Evolutionary conservation across 768 basidiomycete genomes (phyloP), one percentile per base, ranked within the genome.

Genomic region (Coprinopsis sp.): DNA sequence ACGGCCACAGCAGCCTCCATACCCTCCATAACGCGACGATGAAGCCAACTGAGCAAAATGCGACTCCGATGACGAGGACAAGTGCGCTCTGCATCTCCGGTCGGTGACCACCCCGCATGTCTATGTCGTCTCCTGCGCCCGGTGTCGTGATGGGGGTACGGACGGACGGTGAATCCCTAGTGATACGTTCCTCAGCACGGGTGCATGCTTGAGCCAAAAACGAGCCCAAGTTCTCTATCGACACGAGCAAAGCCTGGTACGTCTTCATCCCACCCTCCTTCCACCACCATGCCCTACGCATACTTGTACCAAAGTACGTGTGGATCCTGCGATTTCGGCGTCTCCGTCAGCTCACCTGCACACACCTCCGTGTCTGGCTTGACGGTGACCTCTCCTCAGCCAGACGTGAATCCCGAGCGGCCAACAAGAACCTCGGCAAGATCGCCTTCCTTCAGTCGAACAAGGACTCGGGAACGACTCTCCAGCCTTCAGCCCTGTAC

Each of bases 81-180:
- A 21, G 98, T 95, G n/a, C 63, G 83, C 90, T 0, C 73, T 98
- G 0, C 94, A 99, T 62, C 68, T 99, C 11, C 86, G 96, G 64
- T 96, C 94, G 91, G n/a, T 98, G 19, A 94, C 94, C 0, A 72
- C 78, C 6, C 85, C 91, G 1, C 95, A 95, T 67, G 98, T 97
- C 65, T 89, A 84, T 57, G 95, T 90, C 14, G 77, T 97, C 24
- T 98, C 97, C 67, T 95, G 92, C 1, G 93, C 92, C 0, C 85
- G 91, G 96, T 0, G 77, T 91, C 50, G 85, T 91, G 23, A 95
- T 99, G 89, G 95, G 89, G 14, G 92, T 98, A 2, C 96, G 96
- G 4, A 87, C 82, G 0, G 76, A 96, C 28, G 93, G 95, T 2
- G 66, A 74, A 18, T 63, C 12, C 69, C n/a, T 29, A 84, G 88